Percentiles rank a stretch among this genome's conserved stretches.
phyloP scores from a whole-genome alignment of 2,329 filamentous ascomycete species.

The Monosporascus sp. region DNA sequence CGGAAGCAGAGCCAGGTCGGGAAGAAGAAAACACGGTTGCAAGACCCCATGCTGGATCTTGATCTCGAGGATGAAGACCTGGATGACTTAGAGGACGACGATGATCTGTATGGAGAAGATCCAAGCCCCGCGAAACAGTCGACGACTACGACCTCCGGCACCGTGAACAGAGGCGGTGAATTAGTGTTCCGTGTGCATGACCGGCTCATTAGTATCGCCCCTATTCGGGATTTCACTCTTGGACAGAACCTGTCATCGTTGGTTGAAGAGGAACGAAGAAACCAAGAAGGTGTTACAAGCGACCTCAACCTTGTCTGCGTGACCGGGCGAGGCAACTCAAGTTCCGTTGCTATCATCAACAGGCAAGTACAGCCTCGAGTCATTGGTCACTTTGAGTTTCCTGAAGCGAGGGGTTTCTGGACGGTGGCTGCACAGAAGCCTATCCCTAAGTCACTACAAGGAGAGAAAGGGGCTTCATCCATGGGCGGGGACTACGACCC shows the following conservation, averaged over 20 bases:
- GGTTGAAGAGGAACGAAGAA: constrained; percentile 40
- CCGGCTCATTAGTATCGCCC: constrained; percentile 69
- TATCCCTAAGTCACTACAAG: constrained; percentile 54
- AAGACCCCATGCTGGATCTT: constrained; percentile 48
- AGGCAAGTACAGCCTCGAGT: constrained; percentile 71
- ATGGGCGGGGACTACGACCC: constrained; percentile 52
- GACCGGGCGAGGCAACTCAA: constrained; percentile 60
- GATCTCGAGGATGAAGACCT: constrained; percentile 48
- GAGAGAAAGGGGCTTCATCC: constrained; percentile 44
- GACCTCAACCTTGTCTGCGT: constrained; percentile 57
- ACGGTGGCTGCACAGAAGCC: constrained; percentile 67
- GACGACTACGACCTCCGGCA: constrained; percentile 32
- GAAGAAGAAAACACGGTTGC: constrained; percentile 57
- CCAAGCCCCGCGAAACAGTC: constrained; percentile 29
- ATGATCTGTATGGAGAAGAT: constrained; percentile 61
- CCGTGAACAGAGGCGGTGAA: constrained; percentile 51
- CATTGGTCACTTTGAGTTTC: constrained; percentile 65
- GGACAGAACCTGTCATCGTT: constrained; percentile 49
- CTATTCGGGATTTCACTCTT: constrained; percentile 69
- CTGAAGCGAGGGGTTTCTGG: constrained; percentile 75
- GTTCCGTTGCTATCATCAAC: constrained; percentile 71
- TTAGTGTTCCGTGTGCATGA: constrained; percentile 76
- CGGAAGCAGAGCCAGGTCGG: constrained; percentile 56
- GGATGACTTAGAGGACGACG: constrained; percentile 57
- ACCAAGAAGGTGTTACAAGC: constrained; percentile 44